Percentiles rank a stretch among this genome's conserved stretches.
Conservation (phyloP, 2,329 filamentous ascomycete genomes). For the Aspergillus chevalieri region DNA sequence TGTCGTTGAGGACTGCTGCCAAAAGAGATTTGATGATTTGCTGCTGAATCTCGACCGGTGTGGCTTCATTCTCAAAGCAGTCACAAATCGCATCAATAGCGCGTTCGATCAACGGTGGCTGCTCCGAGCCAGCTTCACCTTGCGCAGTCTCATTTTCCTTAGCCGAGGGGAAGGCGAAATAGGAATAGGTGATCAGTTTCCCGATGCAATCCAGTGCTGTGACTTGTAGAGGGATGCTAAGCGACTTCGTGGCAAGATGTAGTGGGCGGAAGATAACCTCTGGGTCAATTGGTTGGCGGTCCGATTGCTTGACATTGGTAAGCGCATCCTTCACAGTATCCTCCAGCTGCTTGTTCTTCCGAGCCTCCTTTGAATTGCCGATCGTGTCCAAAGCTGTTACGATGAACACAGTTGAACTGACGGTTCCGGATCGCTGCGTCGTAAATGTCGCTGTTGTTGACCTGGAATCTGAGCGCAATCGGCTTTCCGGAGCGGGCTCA, state of each 20-base stretch:
- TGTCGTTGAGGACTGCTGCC: constrained; percentile 94
- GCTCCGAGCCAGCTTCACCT: constrained; percentile 24
- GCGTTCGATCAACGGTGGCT: constrained; percentile 80
- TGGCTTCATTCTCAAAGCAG: constrained; percentile 95
- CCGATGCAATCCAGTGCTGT: constrained; percentile 95
- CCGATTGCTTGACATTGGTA: constrained; percentile 77
- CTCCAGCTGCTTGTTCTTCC: constrained; percentile 74
- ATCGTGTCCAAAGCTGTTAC: constrained; percentile 90
- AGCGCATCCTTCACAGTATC: constrained; percentile 78
- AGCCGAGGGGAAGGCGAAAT: constrained; percentile 71
- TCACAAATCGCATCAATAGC: constrained; percentile 99
- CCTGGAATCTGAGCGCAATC: constrained; percentile 54
- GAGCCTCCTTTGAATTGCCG: constrained; percentile 82
- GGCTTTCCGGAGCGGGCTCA: constrained; percentile 21
- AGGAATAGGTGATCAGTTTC: constrained; percentile 97
- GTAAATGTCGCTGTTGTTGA: constrained; percentile 51
- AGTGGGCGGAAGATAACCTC: constrained; percentile 88
- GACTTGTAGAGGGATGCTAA: constrained; percentile 78
- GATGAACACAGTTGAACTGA: constrained; percentile 95
- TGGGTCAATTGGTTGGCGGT: constrained; percentile 75
- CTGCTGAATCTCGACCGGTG: constrained; percentile 83
- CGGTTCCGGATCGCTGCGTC: constrained; percentile 54
- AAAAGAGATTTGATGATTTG: constrained; percentile 97
- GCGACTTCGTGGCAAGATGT: constrained; percentile 79
- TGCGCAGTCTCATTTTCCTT: constrained; percentile 18